Conservation (phyloP, 441 rosid species). For the Populus tomentosa region DNA sequence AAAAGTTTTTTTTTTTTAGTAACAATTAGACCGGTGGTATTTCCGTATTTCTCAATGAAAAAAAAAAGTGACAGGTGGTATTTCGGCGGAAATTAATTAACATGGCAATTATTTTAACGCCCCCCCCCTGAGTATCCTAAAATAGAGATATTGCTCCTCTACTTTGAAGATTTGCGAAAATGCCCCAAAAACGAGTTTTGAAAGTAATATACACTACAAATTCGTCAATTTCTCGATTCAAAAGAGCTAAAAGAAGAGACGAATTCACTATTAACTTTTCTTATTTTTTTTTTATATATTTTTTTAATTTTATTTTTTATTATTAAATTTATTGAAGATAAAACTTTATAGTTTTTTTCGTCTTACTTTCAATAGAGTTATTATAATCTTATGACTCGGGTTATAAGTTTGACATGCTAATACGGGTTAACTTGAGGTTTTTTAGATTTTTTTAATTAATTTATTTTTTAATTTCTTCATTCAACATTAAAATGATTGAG, state of each 20-base stretch:
- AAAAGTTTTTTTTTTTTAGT: not conserved
- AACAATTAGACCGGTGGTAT: not conserved
- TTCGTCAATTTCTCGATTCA: not conserved
- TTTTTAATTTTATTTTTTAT: too few species aligned
- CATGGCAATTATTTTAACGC: not conserved
- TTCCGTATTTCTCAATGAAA: not conserved
- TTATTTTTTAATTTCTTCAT: too few species aligned
- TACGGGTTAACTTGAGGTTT: too few species aligned
- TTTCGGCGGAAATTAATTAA: not conserved
- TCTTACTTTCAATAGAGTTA: too few species aligned
- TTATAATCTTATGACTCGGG: rapidly evolving
- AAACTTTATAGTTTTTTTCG: too few species aligned
- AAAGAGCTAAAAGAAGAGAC: not conserved
- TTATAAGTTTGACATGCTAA: rapidly evolving
- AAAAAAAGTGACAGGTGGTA: not conserved
- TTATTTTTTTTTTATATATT: too few species aligned
- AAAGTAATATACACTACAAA: not conserved
- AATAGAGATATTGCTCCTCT: not conserved
- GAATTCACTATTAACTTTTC: too few species aligned
- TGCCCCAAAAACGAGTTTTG: not conserved
- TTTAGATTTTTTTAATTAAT: too few species aligned
- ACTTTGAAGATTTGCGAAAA: not conserved
- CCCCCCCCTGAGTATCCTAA: not conserved
- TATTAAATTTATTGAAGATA: too few species aligned
- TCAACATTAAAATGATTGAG: too few species aligned